These are phyloP conservation scores for Plantago ovata DNA, from an alignment of 257 asterid genomes.

Conservation along the genomic window DNA sequence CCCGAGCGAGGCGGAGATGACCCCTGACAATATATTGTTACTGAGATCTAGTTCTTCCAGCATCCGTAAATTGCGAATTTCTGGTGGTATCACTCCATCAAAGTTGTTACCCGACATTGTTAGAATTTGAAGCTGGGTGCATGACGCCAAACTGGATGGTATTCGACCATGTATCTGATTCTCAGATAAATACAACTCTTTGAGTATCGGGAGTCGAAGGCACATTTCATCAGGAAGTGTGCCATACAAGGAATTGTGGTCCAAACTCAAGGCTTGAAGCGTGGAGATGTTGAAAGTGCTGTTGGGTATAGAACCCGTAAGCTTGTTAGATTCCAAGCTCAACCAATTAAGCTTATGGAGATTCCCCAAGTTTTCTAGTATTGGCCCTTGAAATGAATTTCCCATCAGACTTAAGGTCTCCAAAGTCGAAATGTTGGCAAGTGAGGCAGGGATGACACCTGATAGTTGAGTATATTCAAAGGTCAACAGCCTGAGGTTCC, in stretches of 20 bases:
- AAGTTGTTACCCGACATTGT: background rate
- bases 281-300: background rate
- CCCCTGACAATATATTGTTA: no score
- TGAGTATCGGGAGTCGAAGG: constrained; percentile 10
- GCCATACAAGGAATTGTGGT: background rate
- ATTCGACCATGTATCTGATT: constrained; percentile 10
- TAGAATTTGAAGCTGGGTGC: constrained; percentile 3
- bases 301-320: constrained; percentile 3
- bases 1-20: no score
- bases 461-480: background rate
- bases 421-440: no score
- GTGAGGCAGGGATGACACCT: background rate
- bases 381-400: background rate
- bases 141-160: background rate
- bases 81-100: constrained; percentile 19
- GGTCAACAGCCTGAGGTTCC: background rate
- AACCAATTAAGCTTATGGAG: background rate
- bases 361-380: background rate
- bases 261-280: background rate
- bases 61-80: constrained; percentile 18
- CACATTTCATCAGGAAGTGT: background rate
- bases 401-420: no score
- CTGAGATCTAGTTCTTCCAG: background rate
- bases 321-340: background rate
- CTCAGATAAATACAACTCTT: constrained; percentile 7